Base-by-base conservation (phyloP, 1,284 basidiomycete species). In the Ustilago hordei region DNA sequence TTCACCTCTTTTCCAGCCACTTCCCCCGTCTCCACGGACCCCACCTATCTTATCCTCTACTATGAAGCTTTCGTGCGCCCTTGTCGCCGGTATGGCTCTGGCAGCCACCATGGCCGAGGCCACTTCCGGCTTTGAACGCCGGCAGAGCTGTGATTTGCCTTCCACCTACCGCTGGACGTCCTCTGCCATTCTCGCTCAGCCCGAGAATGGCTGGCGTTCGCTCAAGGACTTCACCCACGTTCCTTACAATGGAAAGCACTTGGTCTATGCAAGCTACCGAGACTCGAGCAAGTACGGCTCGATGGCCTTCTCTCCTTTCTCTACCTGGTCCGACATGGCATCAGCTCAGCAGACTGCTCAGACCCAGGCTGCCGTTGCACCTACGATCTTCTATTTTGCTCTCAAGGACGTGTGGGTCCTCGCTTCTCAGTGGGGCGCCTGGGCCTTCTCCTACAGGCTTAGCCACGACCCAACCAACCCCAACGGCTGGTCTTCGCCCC, bases 221-320 rank as follows among this genome's bases (percentile, higher is more conserved):
- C 35, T 72, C 36, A 72, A 72, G 60, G 69, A 72, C 45, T 72
- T 72, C 41, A 72, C 69, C 15, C 60, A 66, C 60, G 69, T 72
- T 47, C 69, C 64, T 47, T 72, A 63, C 64, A 72, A 72, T 34
- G 69, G 64, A 47, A 12, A 63, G 56, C 69, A 72, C 48, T 56
- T 72, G 32, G 69, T 72, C 4, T 72, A 72, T 48, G 64, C 60
- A 48, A 53, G 43, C 15, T 52, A 59, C n/a, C 53, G 65, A n/a
- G 59, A 41, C 36, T 48, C 47, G n/a, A 53, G 48, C 64, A 64
- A 67, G 39, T 72, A 72, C 50, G 57, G 69, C 39, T 72, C 69
- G 13, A 72, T 72, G 69, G 69, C 36, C 34, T 72, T 72, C 48
- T 50, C 69, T 15, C 60, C 69, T 19, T 72, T 72, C 60, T 39